Conservation (phyloP, 768 basidiomycete genomes). For the Boletus pseudopeckii region DNA sequence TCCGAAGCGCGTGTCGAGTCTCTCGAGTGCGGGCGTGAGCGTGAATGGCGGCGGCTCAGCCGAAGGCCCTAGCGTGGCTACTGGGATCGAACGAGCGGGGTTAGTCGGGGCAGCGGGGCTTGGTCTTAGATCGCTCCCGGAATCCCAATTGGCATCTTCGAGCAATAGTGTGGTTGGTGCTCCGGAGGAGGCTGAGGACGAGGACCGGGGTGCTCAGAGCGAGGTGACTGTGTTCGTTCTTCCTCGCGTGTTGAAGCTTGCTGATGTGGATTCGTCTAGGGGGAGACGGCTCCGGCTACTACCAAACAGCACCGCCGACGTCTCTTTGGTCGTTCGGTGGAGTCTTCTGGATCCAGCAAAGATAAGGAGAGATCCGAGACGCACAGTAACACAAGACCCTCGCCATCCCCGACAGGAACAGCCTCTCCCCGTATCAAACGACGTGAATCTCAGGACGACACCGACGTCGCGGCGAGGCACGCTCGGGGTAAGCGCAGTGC, state of each 20-base stretch:
- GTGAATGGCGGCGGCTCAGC: conserved; percentile 25
- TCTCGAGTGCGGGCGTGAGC: conserved; percentile 27
- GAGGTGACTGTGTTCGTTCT: conserved; percentile 50
- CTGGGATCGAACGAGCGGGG: conserved; percentile 20
- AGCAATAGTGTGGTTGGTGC: conserved; percentile 55
- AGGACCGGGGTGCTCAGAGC: conserved; percentile 59
- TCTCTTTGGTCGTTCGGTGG: conserved; percentile 58
- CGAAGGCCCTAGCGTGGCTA: conserved; percentile 13
- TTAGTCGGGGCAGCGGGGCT: conserved; percentile 24
- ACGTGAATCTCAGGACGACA: conserved; percentile 26
- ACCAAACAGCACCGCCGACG: conserved; percentile 44
- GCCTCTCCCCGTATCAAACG: conserved; percentile 20
- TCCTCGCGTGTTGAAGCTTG: neutral
- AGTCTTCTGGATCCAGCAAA: conserved; percentile 30
- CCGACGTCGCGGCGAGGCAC: conserved; percentile 29
- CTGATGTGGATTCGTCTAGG: conserved; percentile 34
- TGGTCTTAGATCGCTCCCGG: conserved; percentile 33
- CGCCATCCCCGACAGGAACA: conserved; percentile 21
- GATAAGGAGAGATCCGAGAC: conserved; percentile 36
- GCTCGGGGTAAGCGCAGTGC: conserved; percentile 48
- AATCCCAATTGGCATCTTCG: conserved; percentile 50
- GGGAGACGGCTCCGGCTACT: conserved; percentile 42
- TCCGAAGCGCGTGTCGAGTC: conserved; percentile 26
- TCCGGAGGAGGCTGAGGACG: conserved; percentile 36
- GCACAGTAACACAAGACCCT: conserved; percentile 27